phyloP scores from a whole-genome alignment of 495 filamentous ascomycete species.

The Penicillium paradoxum region DNA sequence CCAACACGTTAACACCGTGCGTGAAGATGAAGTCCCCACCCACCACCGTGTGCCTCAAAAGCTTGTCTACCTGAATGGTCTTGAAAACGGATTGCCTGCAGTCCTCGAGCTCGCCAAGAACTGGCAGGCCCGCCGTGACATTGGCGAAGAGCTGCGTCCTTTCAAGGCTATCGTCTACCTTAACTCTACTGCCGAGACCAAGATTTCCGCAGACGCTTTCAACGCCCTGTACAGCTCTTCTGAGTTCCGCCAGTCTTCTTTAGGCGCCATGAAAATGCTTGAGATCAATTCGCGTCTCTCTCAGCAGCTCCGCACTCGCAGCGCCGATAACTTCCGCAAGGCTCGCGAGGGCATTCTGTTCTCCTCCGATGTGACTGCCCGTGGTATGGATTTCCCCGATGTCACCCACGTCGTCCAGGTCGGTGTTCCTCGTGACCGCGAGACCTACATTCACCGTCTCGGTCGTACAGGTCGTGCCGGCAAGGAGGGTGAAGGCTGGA shows the following conservation, averaged over 20 bases:
- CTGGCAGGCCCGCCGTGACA: slow-evolving; percentile 36
- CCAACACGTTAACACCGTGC: slow-evolving; percentile 78
- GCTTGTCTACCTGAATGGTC: slow-evolving; percentile 55
- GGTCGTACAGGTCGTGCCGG: slow-evolving; percentile 71
- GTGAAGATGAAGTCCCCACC: slow-evolving; percentile 72
- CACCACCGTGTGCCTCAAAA: slow-evolving; percentile 81
- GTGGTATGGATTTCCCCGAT: slow-evolving; percentile 78
- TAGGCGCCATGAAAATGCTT: slow-evolving; percentile 46
- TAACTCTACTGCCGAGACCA: slow-evolving; percentile 67
- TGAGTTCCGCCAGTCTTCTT: slow-evolving; percentile 33
- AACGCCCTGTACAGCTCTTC: slow-evolving; percentile 37
- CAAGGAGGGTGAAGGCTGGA: slow-evolving; percentile 74
- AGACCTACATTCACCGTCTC: slow-evolving; percentile 70
- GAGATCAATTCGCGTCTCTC: slow-evolving; percentile 76
- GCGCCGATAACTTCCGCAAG: slow-evolving; percentile 65
- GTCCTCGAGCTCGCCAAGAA: slow-evolving; percentile 68
- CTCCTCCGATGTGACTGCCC: slow-evolving; percentile 89
- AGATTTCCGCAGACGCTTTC: slow-evolving; percentile 59
- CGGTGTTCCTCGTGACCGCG: slow-evolving; percentile 54
- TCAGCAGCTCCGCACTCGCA: slow-evolving; percentile 61
- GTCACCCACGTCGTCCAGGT: slow-evolving; percentile 70
- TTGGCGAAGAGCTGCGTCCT: slow-evolving; percentile 44
- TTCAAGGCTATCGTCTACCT: slow-evolving; percentile 96
- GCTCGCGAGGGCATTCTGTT: slow-evolving; percentile 67
- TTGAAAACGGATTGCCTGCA: slow-evolving; percentile 73